Evolutionary conservation across 257 asterid species (phyloP), one percentile per base, ranked within the genome.

Genomic region (Ballota nigra): DNA sequence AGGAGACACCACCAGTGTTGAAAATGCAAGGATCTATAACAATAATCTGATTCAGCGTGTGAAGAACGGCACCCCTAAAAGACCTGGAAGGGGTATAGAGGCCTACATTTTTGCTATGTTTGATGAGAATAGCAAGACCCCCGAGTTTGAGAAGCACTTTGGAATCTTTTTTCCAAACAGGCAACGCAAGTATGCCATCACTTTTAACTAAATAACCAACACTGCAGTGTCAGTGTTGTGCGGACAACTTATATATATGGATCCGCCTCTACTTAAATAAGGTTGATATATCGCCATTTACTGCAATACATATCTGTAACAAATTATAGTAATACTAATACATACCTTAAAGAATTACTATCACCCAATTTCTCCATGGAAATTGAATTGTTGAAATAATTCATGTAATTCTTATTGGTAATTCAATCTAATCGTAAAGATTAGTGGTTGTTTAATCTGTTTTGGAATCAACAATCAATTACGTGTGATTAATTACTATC

Each of bases 41-140:
- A 74, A 72, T 36, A 81, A 81, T 61, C 66, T 81, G 85, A 61
- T 81, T 24, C 75, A 71, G 8, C 70, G 75, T 3, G 85, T 78
- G 5, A 78, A 59, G 12, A 38, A 8, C 36, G 85, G 85, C 2
- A 77, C 80, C 0, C 85, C 85, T 0, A 81, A 75, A 23, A 62
- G 80, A 5, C 85, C 80, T 9, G 80, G 78, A 31, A 36, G 52
- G 60, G 58, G 77, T 0, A 81, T 71, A 1, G 81, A 78, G 34
- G 51, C 85, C 0, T 81, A 78, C 33, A 52, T 81, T 18, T 81
- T 81, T 12, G 83, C 76, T 8, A 69, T 81, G 85, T 71, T 72
- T 40, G 81, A 80, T 72, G 84, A 80, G 5, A 59, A 80, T 76
- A 56, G 40, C 66, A 80, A 76, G 76, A 33, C 10, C n/a, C 79